These are phyloP conservation scores for Ceratocystis ficicola DNA, from an alignment of 2,329 filamentous ascomycete genomes.

Conservation along the genomic window DNA sequence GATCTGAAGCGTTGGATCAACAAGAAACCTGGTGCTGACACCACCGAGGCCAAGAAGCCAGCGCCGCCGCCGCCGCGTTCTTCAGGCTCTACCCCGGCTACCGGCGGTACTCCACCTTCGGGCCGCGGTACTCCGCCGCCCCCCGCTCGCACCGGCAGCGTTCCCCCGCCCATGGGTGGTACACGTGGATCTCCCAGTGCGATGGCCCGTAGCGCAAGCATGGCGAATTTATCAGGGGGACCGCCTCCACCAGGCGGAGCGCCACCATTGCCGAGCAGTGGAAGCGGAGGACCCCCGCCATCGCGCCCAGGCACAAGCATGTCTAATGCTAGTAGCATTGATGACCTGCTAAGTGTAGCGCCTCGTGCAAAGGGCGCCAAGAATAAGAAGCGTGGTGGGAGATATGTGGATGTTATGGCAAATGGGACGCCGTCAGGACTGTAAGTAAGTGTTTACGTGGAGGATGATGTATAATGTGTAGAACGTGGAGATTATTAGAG, in stretches of 20 bases:
- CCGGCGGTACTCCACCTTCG: constrained; percentile 42
- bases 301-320: constrained; percentile 66
- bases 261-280: not conserved
- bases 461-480: not conserved
- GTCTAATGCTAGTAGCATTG: constrained; percentile 87
- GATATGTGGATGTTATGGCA: constrained; percentile 95
- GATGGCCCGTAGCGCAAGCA: constrained; percentile 18
- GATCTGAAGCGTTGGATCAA: constrained; percentile 98
- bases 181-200: constrained; percentile 17
- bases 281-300: constrained; percentile 34
- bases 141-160: constrained; percentile 25
- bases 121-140: constrained; percentile 28
- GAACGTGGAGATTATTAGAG: not conserved
- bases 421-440: constrained; percentile 31
- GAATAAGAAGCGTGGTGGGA: constrained; percentile 67
- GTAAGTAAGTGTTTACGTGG: not conserved
- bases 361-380: constrained; percentile 54
- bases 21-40: constrained; percentile 69
- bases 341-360: constrained; percentile 73
- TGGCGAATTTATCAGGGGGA: constrained; percentile 13
- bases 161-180: constrained; percentile 29
- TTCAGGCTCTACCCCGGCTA: constrained; percentile 34
- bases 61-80: constrained; percentile 70
- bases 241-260: constrained; percentile 29
- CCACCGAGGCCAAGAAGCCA: constrained; percentile 45